Conservation (phyloP, 208 protist genomes). For the Trypanosoma cruzi region DNA sequence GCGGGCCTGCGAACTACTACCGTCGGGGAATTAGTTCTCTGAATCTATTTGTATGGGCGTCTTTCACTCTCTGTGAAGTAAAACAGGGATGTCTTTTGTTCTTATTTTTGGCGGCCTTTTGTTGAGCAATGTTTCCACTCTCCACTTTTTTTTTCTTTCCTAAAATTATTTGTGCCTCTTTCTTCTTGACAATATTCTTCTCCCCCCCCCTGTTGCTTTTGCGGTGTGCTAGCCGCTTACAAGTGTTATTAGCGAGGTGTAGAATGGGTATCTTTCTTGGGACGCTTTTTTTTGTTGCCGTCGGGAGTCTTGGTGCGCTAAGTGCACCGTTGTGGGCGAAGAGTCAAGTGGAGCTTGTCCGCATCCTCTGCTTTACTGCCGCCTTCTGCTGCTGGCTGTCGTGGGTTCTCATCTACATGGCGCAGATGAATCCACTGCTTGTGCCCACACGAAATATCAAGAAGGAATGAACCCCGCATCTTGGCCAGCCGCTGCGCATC, state of each 20-base stretch:
- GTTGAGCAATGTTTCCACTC: neutral
- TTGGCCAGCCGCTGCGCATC: neutral
- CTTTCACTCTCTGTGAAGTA: neutral
- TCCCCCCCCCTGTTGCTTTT: neutral
- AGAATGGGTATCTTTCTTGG: constrained; percentile 74
- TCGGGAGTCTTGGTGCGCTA: constrained; percentile 54
- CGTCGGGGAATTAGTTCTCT: constrained; percentile 9
- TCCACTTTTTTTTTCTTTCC: neutral
- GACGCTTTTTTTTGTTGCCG: constrained; percentile 66
- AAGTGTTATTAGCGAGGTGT: neutral
- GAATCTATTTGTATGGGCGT: neutral
- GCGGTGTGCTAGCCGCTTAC: neutral
- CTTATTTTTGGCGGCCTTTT: neutral
- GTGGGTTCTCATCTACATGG: constrained; percentile 94
- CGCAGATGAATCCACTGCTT: constrained; percentile 90
- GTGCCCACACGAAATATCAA: constrained; percentile 88
- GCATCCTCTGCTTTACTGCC: constrained; percentile 60
- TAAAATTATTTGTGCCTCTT: neutral
- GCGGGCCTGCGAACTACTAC: constrained; percentile 54
- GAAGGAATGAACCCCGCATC: constrained; percentile 30
- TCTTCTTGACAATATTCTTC: neutral
- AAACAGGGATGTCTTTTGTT: neutral
- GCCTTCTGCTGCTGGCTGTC: constrained; percentile 94
- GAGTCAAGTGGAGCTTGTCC: constrained; percentile 82
- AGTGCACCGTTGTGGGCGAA: constrained; percentile 80